Percentiles rank a stretch among this genome's conserved stretches.
Evolutionary conservation across 805 yeast species (phyloP).

Genomic region (fission yeast (Schizosaccharomyces pombe)): DNA sequence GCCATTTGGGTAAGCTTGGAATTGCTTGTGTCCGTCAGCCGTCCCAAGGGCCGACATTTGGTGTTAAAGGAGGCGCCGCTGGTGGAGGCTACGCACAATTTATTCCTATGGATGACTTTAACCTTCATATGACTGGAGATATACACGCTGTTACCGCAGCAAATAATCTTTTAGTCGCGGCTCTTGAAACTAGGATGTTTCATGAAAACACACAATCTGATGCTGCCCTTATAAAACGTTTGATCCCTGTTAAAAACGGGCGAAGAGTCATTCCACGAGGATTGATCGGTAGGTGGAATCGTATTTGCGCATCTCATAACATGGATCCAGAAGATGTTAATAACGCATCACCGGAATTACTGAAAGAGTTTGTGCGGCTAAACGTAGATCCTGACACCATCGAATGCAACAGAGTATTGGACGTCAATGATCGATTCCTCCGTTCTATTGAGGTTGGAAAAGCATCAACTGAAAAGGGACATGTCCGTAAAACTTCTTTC

Average conservation of each 20-base stretch:
- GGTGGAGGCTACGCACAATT: slow-evolving; percentile 98
- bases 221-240: slow-evolving; percentile 53
- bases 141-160: slow-evolving; percentile 92
- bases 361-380: slow-evolving; percentile 50
- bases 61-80: slow-evolving; percentile 98
- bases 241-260: slow-evolving; percentile 72
- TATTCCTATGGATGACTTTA: slow-evolving; percentile 96
- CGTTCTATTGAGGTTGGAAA: slow-evolving; percentile 75
- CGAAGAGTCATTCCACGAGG: slow-evolving; percentile 59
- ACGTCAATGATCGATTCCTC: slow-evolving; percentile 75
- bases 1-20: slow-evolving; percentile 58
- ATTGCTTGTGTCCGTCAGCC: slow-evolving; percentile 95
- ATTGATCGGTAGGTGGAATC: slow-evolving; percentile 19
- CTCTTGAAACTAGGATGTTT: slow-evolving; percentile 89
- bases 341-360: slow-evolving; percentile 58
- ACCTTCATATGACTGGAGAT: slow-evolving; percentile 92
- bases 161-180: slow-evolving; percentile 82
- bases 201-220: slow-evolving; percentile 77
- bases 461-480: slow-evolving; percentile 83
- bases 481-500: slow-evolving; percentile 67
- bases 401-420: slow-evolving; percentile 82
- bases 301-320: slow-evolving; percentile 15
- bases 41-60: slow-evolving; percentile 96
- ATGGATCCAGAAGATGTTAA: slow-evolving; percentile 62
- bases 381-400: slow-evolving; percentile 77